phyloP scores from a whole-genome alignment of 768 basidiomycete genomes.

The Russula dissimulans region DNA sequence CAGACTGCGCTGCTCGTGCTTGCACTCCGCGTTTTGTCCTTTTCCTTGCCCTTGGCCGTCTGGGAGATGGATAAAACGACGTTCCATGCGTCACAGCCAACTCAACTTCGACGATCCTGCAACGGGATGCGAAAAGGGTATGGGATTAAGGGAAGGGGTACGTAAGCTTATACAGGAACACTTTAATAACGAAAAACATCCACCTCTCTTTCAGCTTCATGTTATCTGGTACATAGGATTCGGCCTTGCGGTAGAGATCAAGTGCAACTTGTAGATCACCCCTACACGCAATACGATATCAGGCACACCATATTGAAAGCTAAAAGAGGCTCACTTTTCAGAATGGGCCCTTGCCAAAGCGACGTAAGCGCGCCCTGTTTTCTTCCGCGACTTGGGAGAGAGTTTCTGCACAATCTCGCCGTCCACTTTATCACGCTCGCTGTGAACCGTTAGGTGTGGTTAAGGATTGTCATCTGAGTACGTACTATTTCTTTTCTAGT shows the following conservation, averaged over 20 bases:
- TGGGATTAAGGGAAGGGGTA: slow-evolving; percentile 22
- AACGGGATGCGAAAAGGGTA: slow-evolving; percentile 18
- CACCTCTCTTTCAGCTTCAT: slow-evolving; percentile 81
- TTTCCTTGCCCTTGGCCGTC: slow-evolving; percentile 33
- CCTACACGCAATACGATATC: slow-evolving; percentile 29
- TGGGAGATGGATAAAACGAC: slow-evolving; percentile 52
- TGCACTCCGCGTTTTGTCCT: slow-evolving; percentile 20
- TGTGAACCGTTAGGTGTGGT: slow-evolving; percentile 22
- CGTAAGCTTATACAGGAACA: slow-evolving; percentile 39
- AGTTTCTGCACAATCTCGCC: slow-evolving; percentile 50
- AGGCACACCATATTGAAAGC: neutral
- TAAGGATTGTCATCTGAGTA: slow-evolving; percentile 18
- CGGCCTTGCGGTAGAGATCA: slow-evolving; percentile 74
- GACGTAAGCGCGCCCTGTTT: slow-evolving; percentile 77
- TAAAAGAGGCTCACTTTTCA: slow-evolving; percentile 49
- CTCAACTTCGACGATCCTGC: slow-evolving; percentile 75
- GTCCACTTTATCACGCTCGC: slow-evolving; percentile 56
- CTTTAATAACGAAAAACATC: slow-evolving; percentile 60
- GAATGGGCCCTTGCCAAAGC: slow-evolving; percentile 73
- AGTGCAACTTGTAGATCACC: slow-evolving; percentile 75
- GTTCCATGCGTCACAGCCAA: slow-evolving; percentile 60
- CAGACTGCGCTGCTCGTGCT: neutral
- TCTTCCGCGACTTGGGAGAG: slow-evolving; percentile 70
- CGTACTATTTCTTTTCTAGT: slow-evolving; percentile 66
- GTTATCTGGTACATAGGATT: slow-evolving; percentile 79